Conservation (phyloP, 768 basidiomycete genomes). For the Crucibulum laeve region DNA sequence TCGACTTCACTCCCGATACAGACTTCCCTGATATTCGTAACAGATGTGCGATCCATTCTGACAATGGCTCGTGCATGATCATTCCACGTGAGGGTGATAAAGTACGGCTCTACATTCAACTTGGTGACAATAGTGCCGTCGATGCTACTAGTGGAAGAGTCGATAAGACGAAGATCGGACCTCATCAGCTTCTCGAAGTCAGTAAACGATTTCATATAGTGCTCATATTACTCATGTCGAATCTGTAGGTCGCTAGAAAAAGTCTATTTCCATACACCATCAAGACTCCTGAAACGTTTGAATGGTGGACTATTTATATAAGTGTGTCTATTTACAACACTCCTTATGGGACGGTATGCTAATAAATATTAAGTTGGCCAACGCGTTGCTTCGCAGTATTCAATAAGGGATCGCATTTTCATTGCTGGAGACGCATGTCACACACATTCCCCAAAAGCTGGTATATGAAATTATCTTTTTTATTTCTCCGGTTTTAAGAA, state of each 20-base stretch:
- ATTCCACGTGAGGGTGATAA: slow-evolving; percentile 71
- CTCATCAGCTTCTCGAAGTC: slow-evolving; percentile 51
- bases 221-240: not conserved
- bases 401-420: slow-evolving; percentile 60
- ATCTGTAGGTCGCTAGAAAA: slow-evolving; percentile 45
- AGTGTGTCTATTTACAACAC: too few relatives aligned
- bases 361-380: slow-evolving; percentile 77
- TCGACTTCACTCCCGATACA: slow-evolving; percentile 68
- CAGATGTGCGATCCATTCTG: slow-evolving; percentile 61
- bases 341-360: too few relatives aligned
- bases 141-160: slow-evolving; percentile 44
- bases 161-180: slow-evolving; percentile 46
- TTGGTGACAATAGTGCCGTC: slow-evolving; percentile 43
- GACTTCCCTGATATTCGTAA: slow-evolving; percentile 77
- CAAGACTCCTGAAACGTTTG: slow-evolving; percentile 38
- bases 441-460: slow-evolving; percentile 64
- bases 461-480: slow-evolving; percentile 20
- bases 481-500: not conserved
- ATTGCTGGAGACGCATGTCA: slow-evolving; percentile 77
- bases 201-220: slow-evolving; percentile 6
- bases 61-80: slow-evolving; percentile 64
- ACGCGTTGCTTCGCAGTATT: slow-evolving; percentile 63
- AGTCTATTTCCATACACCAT: slow-evolving; percentile 55
- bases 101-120: slow-evolving; percentile 69
- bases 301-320: slow-evolving; percentile 75